Conservation (phyloP, 345 rosid genomes). For the Corymbia maculata region DNA sequence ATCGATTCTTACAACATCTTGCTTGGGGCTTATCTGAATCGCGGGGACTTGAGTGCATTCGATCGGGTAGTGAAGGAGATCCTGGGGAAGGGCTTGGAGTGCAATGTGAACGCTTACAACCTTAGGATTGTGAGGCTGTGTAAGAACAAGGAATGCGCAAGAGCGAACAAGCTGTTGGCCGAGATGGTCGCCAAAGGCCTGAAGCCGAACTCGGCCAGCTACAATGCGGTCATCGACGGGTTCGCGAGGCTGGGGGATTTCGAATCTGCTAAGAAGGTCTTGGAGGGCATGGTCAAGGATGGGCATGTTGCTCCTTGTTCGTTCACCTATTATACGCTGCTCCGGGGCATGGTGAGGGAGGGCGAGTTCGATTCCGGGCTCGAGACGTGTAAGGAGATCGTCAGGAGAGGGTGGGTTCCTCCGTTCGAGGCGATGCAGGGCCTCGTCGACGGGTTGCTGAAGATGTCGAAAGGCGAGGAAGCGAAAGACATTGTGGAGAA, state of each 20-base stretch:
- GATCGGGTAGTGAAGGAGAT: slow-evolving; percentile 13
- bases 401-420: slow-evolving; percentile 24
- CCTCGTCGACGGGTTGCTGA: slow-evolving; percentile 15
- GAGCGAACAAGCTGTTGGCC: slow-evolving; percentile 13
- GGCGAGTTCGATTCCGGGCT: slow-evolving; percentile 18
- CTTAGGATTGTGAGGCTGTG: slow-evolving; percentile 13
- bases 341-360: slow-evolving; percentile 20
- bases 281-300: slow-evolving; percentile 11
- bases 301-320: slow-evolving; percentile 12
- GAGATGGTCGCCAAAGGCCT: slow-evolving; percentile 14
- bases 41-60: not conserved
- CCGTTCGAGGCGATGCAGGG: slow-evolving; percentile 15
- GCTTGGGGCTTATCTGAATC: slow-evolving; percentile 11
- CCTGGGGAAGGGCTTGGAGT: slow-evolving; percentile 10
- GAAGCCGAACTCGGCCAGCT: slow-evolving; percentile 11
- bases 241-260: slow-evolving; percentile 12
- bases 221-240: slow-evolving; percentile 11
- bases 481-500: slow-evolving; percentile 19
- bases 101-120: slow-evolving; percentile 4
- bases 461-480: slow-evolving; percentile 9
- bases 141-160: slow-evolving; percentile 9
- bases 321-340: slow-evolving; percentile 7
- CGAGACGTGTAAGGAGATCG: slow-evolving; percentile 13
- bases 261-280: slow-evolving; percentile 15
- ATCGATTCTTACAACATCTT: slow-evolving; percentile 12